Conservation (phyloP, 768 basidiomycete species). For the Lactifluus volemus region DNA sequence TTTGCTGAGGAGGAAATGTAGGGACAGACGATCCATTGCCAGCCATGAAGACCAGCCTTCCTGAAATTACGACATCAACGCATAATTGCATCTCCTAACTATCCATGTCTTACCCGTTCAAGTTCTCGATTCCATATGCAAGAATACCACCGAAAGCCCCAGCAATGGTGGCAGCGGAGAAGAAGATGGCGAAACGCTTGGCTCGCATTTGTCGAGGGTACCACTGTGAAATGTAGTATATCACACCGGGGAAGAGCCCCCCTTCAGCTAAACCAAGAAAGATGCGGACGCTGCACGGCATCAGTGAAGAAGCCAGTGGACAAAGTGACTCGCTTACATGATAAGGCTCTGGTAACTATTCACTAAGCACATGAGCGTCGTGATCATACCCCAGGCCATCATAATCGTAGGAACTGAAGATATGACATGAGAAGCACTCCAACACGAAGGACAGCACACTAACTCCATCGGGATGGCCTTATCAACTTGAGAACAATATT, state of each 20-base stretch:
- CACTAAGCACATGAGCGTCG: slow-evolving; percentile 33
- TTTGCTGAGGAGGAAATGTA: not conserved
- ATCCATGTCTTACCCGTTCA: slow-evolving; percentile 32
- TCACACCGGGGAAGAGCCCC: slow-evolving; percentile 33
- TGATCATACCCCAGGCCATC: slow-evolving; percentile 33
- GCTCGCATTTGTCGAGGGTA: slow-evolving; percentile 52
- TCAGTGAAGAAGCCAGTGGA: not conserved
- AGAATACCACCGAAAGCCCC: slow-evolving; percentile 41
- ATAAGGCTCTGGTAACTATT: slow-evolving; percentile 27
- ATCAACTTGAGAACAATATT: slow-evolving; percentile 32
- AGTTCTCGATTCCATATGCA: slow-evolving; percentile 38
- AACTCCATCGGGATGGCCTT: slow-evolving; percentile 32
- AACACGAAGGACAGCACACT: not conserved
- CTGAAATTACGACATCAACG: slow-evolving; percentile 10
- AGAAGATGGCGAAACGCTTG: slow-evolving; percentile 52
- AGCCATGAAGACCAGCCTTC: slow-evolving; percentile 28
- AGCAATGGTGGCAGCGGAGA: slow-evolving; percentile 50
- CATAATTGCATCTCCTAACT: not conserved
- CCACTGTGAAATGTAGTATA: slow-evolving; percentile 47
- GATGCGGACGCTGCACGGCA: slow-evolving; percentile 27
- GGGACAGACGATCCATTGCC: slow-evolving; percentile 42
- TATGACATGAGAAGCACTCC: not conserved
- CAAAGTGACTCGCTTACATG: slow-evolving; percentile 23
- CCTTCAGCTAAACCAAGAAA: slow-evolving; percentile 42
- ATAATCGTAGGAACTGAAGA: slow-evolving; percentile 32